Evolutionary conservation across 2,329 filamentous ascomycete species (phyloP).

Genomic region (Bertia moriformis): DNA sequence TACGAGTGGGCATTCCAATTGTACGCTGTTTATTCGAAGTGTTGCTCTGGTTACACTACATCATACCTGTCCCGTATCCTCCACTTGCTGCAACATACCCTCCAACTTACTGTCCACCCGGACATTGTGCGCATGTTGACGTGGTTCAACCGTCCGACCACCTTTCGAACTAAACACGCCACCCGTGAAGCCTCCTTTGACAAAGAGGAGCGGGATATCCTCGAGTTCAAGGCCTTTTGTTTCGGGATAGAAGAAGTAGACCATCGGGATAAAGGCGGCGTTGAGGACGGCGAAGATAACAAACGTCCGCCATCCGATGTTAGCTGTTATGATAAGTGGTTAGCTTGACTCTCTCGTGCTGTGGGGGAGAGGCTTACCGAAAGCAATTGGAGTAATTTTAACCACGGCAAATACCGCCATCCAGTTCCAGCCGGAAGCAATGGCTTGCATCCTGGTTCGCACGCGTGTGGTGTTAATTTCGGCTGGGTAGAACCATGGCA

Average conservation of each 20-base stretch:
- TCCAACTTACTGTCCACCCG: neutral
- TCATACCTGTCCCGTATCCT: no score
- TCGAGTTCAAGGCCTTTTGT: slow-evolving; percentile 26
- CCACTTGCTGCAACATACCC: no score
- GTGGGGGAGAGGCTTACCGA: slow-evolving; percentile 14
- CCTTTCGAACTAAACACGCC: slow-evolving; percentile 15
- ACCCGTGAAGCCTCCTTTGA: slow-evolving; percentile 17
- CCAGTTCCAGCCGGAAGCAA: slow-evolving; percentile 14
- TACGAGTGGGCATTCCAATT: no score
- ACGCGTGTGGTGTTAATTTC: slow-evolving; percentile 24
- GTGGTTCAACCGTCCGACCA: slow-evolving; percentile 7
- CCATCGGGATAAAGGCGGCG: slow-evolving; percentile 13
- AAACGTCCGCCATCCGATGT: neutral
- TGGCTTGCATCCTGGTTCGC: slow-evolving; percentile 20
- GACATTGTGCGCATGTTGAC: neutral
- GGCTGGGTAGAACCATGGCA: slow-evolving; percentile 24
- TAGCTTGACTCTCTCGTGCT: neutral
- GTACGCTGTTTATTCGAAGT: no score
- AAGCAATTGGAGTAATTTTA: slow-evolving; percentile 34
- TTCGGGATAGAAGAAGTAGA: slow-evolving; percentile 26
- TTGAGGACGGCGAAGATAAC: neutral
- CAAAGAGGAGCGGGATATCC: slow-evolving; percentile 25
- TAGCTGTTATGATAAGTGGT: neutral
- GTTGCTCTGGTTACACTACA: no score
- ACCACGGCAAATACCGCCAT: neutral